phyloP scores from a whole-genome alignment of 208 protist species.

The Tritrichomonas foetus region DNA sequence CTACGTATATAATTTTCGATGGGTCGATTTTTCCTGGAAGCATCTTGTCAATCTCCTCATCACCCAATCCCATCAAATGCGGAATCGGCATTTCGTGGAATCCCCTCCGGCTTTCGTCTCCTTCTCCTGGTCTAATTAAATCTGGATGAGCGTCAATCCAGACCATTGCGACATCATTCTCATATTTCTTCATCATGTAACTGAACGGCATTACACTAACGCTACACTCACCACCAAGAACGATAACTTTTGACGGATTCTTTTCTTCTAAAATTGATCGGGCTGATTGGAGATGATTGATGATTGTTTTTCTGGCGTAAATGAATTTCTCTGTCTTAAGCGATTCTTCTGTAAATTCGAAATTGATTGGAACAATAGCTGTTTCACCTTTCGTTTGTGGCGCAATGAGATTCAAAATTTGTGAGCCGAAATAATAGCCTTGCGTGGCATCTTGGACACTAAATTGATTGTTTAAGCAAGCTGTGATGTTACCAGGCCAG shows the following conservation, averaged over 20 bases:
- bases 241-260: not conserved
- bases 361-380: not conserved
- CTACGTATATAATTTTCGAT: not conserved
- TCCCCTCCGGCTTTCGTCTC: not conserved
- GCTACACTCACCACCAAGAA: not conserved
- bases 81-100: not conserved
- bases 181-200: not conserved
- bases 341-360: not conserved
- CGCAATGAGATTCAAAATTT: not conserved
- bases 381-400: not conserved
- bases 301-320: not conserved
- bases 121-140: not conserved
- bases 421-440: not conserved
- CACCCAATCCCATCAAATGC: not conserved
- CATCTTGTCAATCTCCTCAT: not conserved
- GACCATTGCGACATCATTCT: not conserved
- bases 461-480: not conserved
- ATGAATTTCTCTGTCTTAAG: not conserved
- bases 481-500: not conserved
- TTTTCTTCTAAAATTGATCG: not conserved
- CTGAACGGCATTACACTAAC: not conserved
- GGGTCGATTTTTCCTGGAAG: not conserved
- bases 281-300: not conserved
- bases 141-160: constrained; percentile 39
- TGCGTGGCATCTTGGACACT: not conserved